Evolutionary conservation across 2,329 filamentous ascomycete species (phyloP).

Genomic region (Pestalotiopsis sp.): DNA sequence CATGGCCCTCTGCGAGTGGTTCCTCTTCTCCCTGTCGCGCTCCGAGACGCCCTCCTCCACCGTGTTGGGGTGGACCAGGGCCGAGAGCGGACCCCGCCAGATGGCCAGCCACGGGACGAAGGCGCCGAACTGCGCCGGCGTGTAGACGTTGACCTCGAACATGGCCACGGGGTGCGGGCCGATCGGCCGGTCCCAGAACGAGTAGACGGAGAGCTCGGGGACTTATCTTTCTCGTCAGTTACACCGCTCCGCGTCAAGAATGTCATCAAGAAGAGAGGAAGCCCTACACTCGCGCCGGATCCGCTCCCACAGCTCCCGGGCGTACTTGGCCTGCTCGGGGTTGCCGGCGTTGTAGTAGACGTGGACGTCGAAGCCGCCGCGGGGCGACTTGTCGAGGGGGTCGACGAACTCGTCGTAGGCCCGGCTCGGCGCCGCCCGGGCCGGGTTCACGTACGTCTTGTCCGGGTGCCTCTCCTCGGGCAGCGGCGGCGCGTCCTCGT

Average conservation of each 20-base stretch:
- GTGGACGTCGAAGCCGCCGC: constrained; percentile 84
- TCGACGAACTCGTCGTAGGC: constrained; percentile 72
- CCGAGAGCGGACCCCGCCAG: constrained; percentile 79
- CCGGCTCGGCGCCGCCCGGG: constrained; percentile 60
- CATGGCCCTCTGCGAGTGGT: constrained; percentile 70
- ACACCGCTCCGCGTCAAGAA: too few relatives aligned
- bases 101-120: constrained; percentile 86
- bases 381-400: constrained; percentile 66
- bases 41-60: constrained; percentile 32
- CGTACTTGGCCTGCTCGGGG: constrained; percentile 65
- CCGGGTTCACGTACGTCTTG: constrained; percentile 75
- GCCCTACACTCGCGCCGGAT: constrained; percentile 75
- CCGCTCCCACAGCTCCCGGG: constrained; percentile 73
- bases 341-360: constrained; percentile 78
- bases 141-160: constrained; percentile 92
- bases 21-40: constrained; percentile 42
- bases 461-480: constrained; percentile 65
- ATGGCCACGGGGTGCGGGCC: constrained; percentile 84
- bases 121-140: constrained; percentile 84
- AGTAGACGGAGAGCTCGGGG: constrained; percentile 82
- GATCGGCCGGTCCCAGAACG: constrained; percentile 74
- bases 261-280: too few relatives aligned
- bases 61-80: constrained; percentile 82
- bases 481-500: constrained; percentile 57
- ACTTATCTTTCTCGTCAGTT: constrained; percentile 48